Base-by-base conservation (phyloP, 2,329 filamentous ascomycete species). In the Clarireedia monteithiana region DNA sequence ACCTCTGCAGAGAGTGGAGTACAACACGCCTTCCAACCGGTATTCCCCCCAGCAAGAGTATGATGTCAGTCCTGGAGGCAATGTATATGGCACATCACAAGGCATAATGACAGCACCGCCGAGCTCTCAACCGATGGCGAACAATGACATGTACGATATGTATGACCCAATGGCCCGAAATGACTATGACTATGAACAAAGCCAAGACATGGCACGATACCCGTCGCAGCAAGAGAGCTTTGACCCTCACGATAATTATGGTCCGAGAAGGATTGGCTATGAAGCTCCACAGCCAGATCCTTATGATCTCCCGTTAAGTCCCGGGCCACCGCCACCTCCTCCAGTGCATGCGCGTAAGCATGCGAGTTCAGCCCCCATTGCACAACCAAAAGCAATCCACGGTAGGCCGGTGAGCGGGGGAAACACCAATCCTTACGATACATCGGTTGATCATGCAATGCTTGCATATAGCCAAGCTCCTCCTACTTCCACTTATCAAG, bases 1-100 rank as follows among this genome's bases (percentile, higher is more conserved):
- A n/a, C 77, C 79, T 17, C 64, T 79, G 27, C 79, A 82, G 62
- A 69, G 71, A 49, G 64, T 76, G 10, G 81, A 84, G 60, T 69
- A 69, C 48, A 62, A 61, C 27, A 63, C 60, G 34, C 61, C 64
- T n/a, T 59, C 61, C 27, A 51, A 45, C 17, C 62, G 60, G 6
- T 60, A 59, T 49, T 53, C 60, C 9, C 59, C 59, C 27, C 48
- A 61, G 1, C 62, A 64, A 49, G 55, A 58, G 20, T 64, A 67
- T 50, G 62, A 62, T 5, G 58, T 57, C 20, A 61, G 48, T 26
- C 59, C 59, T 47, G 60, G 57, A 17, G 52, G 53, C 24, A 60
- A 61, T 49, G 58, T 60, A 15, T 64, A 66, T 57, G 60, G 59
- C 26, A 50, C 52, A 49, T 53, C 63, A 30, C 53, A 56, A 30